phyloP scores from a whole-genome alignment of 2,329 filamentous ascomycete genomes.

The Alternaria brassicicola region DNA sequence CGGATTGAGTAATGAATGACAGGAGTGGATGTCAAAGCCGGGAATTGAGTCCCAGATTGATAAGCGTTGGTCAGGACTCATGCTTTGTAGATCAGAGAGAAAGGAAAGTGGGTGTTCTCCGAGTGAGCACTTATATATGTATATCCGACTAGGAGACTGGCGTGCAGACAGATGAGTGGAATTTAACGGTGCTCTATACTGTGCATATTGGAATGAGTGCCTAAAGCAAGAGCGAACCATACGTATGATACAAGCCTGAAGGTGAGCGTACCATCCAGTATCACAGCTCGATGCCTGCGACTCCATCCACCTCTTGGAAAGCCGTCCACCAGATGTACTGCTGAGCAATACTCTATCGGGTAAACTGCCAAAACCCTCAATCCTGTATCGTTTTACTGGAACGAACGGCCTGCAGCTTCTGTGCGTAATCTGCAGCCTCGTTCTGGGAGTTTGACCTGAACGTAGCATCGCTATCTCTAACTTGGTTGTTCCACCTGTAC shows the following conservation, averaged over 20 bases:
- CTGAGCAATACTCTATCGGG: not conserved
- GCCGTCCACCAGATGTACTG: not conserved
- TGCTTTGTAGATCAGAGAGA: not conserved
- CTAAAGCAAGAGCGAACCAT: not conserved
- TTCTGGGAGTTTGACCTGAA: not conserved
- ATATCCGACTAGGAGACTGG: not conserved
- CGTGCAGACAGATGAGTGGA: not conserved
- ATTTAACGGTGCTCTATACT: not conserved
- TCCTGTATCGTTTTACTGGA: not conserved
- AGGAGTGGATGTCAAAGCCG: not conserved
- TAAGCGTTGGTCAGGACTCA: not conserved
- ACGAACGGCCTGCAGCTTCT: constrained; percentile 3
- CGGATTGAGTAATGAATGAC: not conserved
- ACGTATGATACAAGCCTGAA: not conserved
- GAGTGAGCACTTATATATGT: not conserved
- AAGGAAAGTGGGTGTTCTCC: not conserved
- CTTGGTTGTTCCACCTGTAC: constrained; percentile 13
- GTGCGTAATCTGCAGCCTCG: not conserved
- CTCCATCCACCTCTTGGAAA: not conserved
- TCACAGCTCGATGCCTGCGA: not conserved
- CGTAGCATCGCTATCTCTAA: constrained; percentile 7
- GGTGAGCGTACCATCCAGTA: not conserved
- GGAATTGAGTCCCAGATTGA: not conserved
- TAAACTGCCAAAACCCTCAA: not conserved
- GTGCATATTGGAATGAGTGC: not conserved